A percentile compares a stretch with the other conserved stretches of the same genome.
Conservation (phyloP, 164 flowering plant genomes). For the Tinospora cordifolia region DNA sequence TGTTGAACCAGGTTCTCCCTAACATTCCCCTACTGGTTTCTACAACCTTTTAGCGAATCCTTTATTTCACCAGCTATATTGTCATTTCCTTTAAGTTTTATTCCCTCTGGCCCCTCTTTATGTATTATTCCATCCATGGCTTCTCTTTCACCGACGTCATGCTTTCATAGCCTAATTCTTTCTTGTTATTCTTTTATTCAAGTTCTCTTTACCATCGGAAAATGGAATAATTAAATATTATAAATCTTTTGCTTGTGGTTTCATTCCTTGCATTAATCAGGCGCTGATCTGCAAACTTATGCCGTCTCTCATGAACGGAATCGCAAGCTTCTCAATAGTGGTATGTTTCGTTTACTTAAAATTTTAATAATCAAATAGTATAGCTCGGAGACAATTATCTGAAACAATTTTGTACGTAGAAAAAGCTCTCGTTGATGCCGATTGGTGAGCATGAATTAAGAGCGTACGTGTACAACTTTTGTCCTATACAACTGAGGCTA, state of each 20-base stretch:
- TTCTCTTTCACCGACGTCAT: no score
- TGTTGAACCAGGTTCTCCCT: slow-evolving; percentile 3
- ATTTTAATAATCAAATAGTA: background rate
- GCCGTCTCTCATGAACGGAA: slow-evolving; percentile 1
- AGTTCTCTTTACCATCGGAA: no score
- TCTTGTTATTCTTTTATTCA: background rate
- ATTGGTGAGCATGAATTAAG: no score
- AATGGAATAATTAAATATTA: no score
- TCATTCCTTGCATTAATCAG: slow-evolving; percentile 5
- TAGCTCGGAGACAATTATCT: background rate
- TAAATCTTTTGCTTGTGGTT: no score
- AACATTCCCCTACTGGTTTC: no score
- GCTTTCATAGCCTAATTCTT: background rate
- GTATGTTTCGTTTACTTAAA: slow-evolving; percentile 12
- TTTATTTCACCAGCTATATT: no score
- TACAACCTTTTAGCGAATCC: no score
- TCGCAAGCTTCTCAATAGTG: slow-evolving; percentile 32
- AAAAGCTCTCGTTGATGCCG: background rate
- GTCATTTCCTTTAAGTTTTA: no score
- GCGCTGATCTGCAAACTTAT: background rate
- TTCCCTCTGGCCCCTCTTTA: no score
- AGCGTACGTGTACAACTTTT: background rate
- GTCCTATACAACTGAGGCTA: background rate
- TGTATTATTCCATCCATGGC: no score
- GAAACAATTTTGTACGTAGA: no score